phyloP scores from a whole-genome alignment of 106 monocot species.

The Cymbidium sinense region DNA sequence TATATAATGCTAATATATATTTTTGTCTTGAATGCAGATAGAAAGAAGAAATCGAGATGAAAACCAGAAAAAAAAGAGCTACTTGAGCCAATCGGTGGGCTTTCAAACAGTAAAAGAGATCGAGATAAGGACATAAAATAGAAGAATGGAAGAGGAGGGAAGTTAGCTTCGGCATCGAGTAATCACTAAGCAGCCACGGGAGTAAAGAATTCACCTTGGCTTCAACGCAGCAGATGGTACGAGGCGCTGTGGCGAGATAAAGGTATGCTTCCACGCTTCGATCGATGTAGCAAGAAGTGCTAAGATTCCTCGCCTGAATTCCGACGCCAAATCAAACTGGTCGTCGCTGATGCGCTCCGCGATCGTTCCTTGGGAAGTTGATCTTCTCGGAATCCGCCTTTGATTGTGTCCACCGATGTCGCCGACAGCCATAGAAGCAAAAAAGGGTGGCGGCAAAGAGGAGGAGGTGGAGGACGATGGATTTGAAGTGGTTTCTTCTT shows the following conservation, averaged over 20 bases:
- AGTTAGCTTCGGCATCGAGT: conserved; percentile 32
- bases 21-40: no score
- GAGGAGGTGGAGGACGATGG: no score
- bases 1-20: no score
- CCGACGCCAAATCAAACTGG: conserved; percentile 41
- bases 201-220: no score
- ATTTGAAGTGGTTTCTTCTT: not conserved
- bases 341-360: conserved; percentile 17
- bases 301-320: conserved; percentile 38
- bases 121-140: not conserved
- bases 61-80: no score
- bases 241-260: conserved; percentile 44
- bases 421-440: not conserved
- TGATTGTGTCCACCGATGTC: not conserved
- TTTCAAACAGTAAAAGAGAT: not conserved
- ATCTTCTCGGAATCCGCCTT: conserved; percentile 9
- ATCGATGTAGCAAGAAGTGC: no score
- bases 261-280: conserved; percentile 31
- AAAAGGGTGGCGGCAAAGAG: not conserved
- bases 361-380: conserved; percentile 18
- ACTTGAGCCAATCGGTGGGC: no score
- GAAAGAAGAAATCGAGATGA: no score
- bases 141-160: not conserved
- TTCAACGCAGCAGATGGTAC: conserved; percentile 54
- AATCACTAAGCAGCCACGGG: conserved; percentile 47